Conservation (phyloP, 345 rosid genomes). For the Salix exigua region DNA sequence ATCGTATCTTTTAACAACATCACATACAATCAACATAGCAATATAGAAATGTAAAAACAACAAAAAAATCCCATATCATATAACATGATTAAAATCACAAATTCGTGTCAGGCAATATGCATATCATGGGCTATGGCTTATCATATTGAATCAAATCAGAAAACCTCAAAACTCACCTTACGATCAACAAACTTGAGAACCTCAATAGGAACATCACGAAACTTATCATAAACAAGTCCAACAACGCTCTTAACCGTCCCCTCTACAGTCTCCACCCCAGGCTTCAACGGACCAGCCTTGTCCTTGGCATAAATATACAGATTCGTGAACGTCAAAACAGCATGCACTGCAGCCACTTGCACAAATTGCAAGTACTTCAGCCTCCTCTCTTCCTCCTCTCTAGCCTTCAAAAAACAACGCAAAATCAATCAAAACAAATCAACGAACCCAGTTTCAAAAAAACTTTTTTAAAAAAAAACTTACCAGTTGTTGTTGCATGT, state of each 20-base stretch:
- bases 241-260: conserved; percentile 75
- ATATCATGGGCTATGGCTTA: not conserved
- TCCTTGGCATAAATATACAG: conserved; percentile 74
- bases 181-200: conserved; percentile 74
- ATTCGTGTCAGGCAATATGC: too few species aligned
- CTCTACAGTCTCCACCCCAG: conserved; percentile 80
- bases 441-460: not conserved
- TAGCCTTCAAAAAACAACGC: not conserved
- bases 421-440: not conserved
- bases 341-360: conserved; percentile 67
- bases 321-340: conserved; percentile 44
- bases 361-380: conserved; percentile 75
- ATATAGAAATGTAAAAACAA: not conserved
- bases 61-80: not conserved
- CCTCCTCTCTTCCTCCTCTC: conserved; percentile 37
- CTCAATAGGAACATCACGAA: conserved; percentile 57
- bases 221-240: conserved; percentile 67
- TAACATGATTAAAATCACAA: not conserved
- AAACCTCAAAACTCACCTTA: conserved; percentile 39
- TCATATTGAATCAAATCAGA: too few species aligned
- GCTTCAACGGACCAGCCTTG: conserved; percentile 70
- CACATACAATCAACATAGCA: not conserved
- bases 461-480: not conserved
- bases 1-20: not conserved
- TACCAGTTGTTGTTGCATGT: conserved; percentile 22